A percentile compares a stretch with the other conserved stretches of the same genome.
Conservation (phyloP, 2,329 filamentous ascomycete genomes). For the Aotearoamyces nothofagi region DNA sequence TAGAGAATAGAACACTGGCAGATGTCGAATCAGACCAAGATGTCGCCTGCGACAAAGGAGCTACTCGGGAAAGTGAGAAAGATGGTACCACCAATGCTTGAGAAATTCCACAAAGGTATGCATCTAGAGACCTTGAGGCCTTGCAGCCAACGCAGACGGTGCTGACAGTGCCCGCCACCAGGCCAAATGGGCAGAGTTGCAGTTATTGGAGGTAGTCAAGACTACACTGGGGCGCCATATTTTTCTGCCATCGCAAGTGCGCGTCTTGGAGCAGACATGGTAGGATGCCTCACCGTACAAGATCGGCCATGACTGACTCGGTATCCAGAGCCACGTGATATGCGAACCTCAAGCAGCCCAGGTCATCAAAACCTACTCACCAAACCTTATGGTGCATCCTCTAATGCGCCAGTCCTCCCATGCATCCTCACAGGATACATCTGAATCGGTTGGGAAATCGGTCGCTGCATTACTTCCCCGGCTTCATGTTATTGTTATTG, state of each 20-base stretch:
- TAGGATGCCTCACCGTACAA: conserved; percentile 23
- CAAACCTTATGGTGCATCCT: conserved; percentile 96
- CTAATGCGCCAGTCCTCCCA: conserved; percentile 67
- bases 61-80: conserved; percentile 70
- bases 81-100: conserved; percentile 88
- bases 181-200: conserved; percentile 84
- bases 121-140: conserved; percentile 4
- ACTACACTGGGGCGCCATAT: conserved; percentile 95
- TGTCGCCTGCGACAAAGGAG: conserved; percentile 58
- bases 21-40: conserved; percentile 21
- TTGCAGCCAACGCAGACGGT: not conserved
- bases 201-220: conserved; percentile 87
- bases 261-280: conserved; percentile 79
- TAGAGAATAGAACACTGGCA: no score
- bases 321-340: conserved; percentile 68
- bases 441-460: conserved; percentile 43
- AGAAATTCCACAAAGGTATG: conserved; percentile 88
- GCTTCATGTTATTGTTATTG: conserved; percentile 83
- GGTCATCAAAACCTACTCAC: conserved; percentile 96
- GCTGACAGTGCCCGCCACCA: conserved; percentile 22
- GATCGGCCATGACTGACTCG: conserved; percentile 16
- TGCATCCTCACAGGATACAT: conserved; percentile 34
- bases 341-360: conserved; percentile 77
- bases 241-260: conserved; percentile 97
- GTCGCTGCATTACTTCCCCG: conserved; percentile 73